Base-by-base conservation (phyloP, 2,329 filamentous ascomycete genomes). In the Metarhizium humberi region DNA sequence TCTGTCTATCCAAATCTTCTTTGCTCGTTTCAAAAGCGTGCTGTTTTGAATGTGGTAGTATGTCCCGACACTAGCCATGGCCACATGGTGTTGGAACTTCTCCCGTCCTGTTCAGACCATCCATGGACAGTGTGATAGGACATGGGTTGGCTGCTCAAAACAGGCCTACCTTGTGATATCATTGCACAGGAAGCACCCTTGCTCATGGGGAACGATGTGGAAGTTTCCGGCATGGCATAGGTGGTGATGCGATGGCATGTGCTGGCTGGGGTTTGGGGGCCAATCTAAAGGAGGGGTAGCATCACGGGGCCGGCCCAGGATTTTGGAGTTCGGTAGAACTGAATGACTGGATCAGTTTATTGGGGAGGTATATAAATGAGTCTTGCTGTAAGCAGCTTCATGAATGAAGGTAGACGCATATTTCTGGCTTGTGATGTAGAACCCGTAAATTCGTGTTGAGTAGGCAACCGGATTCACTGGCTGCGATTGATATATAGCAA, bases 1-100 rank as follows among this genome's bases (percentile, higher is more conserved):
- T 25, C 25, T 25, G 25, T 25, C 25, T 25, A 4, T 25, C 25
- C 25, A 3, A 25, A 25, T 25, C 25, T 25, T 25, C 25, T 36
- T 13, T 36, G 13, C 34, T 8, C 8, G 8, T 36, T 13, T 36
- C 34, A 8, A 36, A 36, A 36, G 7, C 34, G 7, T 11, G 34
- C 8, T 8, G 13, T 36, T 36, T 36, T 36, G 34, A 13, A 13
- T 13, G 13, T 8, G 34, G 6, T 36, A 13, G 11, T 36, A 36
- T 64, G 62, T 60, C 10, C 57, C 1, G 11, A 59, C 13, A 36
- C 13, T 36, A 36, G 13, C 34, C 34, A 43, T 25, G 36, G 11
- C 29, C n/a, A 10, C 49, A 38, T 36, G 34, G 13, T 36, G 34
- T 36, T 36, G 34, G 34, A 36, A 36, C 34, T 36, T 36, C 13